phyloP scores from a whole-genome alignment of 495 filamentous ascomycete genomes.

The Stereocaulon alpinum region DNA sequence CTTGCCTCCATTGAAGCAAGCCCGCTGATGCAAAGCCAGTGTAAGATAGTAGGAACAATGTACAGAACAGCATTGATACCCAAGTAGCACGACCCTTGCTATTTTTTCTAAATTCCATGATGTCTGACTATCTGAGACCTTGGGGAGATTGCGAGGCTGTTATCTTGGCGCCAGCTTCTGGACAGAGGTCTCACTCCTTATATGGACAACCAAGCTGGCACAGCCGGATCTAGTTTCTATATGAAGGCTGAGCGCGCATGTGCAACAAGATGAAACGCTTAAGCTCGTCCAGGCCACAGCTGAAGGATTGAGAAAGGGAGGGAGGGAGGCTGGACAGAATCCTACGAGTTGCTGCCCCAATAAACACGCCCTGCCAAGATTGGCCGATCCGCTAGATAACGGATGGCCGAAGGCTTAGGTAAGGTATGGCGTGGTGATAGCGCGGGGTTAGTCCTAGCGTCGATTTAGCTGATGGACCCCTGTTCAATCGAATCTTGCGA shows the following conservation, averaged over 20 bases:
- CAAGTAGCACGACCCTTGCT: not conserved
- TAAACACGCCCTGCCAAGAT: too few relatives aligned
- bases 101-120: not conserved
- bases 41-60: not conserved
- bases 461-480: too few relatives aligned
- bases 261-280: not conserved
- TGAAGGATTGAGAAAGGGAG: too few relatives aligned
- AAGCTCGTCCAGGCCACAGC: not conserved
- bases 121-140: not conserved
- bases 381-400: too few relatives aligned
- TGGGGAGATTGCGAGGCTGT: not conserved
- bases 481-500: too few relatives aligned
- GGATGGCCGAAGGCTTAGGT: too few relatives aligned
- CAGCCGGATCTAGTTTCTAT: not conserved
- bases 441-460: too few relatives aligned
- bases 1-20: conserved; percentile 8
- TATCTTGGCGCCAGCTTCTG: not conserved
- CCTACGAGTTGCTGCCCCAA: too few relatives aligned
- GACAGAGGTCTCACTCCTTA: not conserved
- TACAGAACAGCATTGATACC: conserved; percentile 1
- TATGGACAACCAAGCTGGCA: not conserved
- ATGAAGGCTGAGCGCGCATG: not conserved
- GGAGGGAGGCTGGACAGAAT: too few relatives aligned
- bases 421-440: too few relatives aligned
- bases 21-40: conserved; percentile 3